Evolutionary conservation across 371 early-diverging fungal species (phyloP).

Genomic region (Mucor irregularis): DNA sequence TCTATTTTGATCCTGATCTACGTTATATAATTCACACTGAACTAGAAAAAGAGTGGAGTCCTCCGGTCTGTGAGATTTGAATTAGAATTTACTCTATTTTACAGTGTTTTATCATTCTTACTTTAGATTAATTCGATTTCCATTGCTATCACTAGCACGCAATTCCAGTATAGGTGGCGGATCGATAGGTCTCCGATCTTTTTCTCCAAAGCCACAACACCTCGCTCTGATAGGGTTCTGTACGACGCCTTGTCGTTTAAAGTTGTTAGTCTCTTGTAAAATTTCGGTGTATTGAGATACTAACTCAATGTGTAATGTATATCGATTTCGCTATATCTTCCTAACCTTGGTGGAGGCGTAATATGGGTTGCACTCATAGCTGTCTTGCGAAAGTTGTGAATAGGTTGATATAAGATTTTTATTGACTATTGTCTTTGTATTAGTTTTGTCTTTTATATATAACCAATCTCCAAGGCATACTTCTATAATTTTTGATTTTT

Average conservation of each 20-base stretch:
- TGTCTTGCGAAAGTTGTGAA: too few relatives aligned
- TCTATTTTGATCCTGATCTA: constrained; percentile 11
- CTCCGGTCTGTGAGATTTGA: constrained; percentile 9
- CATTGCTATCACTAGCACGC: constrained; percentile 18
- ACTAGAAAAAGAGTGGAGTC: constrained; percentile 27
- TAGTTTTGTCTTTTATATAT: too few relatives aligned
- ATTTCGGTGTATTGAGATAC: too few relatives aligned
- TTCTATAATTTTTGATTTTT: too few relatives aligned
- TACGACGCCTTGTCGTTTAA: constrained; percentile 8
- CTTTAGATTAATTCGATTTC: constrained; percentile 11
- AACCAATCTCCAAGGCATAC: too few relatives aligned
- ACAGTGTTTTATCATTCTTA: not conserved
- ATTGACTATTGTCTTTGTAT: too few relatives aligned
- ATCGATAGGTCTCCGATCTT: constrained; percentile 34
- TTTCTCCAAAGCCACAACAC: constrained; percentile 53
- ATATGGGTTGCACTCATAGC: constrained; percentile 1
- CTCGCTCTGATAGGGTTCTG: constrained; percentile 69
- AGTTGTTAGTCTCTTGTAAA: not conserved
- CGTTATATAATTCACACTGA: constrained; percentile 28
- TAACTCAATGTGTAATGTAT: constrained; percentile 9
- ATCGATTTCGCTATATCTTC: constrained; percentile 8
- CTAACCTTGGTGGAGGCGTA: constrained; percentile 14
- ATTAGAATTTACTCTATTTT: constrained; percentile 1
- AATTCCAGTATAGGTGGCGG: constrained; percentile 42
- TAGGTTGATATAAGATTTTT: too few relatives aligned